Conservation (phyloP, 148 eudicot species). For the Spergularia marina region DNA sequence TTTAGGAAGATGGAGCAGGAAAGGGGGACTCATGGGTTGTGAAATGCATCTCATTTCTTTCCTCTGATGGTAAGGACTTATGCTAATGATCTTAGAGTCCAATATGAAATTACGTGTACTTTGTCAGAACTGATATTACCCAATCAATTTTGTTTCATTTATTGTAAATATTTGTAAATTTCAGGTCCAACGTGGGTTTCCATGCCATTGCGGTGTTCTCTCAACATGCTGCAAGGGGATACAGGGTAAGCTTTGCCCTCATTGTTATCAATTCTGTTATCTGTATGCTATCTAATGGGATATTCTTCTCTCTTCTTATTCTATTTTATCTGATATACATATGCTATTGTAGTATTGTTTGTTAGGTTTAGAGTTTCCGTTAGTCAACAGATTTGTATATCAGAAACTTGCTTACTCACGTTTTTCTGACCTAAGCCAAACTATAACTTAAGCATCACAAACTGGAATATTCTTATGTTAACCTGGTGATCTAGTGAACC, state of each 20-base stretch:
- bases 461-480: neutral
- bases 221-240: constrained; percentile 96
- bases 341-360: neutral
- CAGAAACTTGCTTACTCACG: neutral
- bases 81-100: constrained; percentile 1
- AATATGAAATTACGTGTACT: constrained; percentile 1
- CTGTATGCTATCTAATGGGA: neutral
- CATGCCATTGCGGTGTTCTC: constrained; percentile 69
- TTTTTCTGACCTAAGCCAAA: no score
- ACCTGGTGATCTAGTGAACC: neutral
- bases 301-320: neutral
- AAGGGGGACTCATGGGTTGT: constrained; percentile 51
- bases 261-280: neutral
- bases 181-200: constrained; percentile 43
- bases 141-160: constrained; percentile 12
- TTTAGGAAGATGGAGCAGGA: constrained; percentile 52
- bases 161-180: constrained; percentile 27
- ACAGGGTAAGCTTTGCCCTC: constrained; percentile 63
- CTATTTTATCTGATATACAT: neutral
- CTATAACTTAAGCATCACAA: neutral
- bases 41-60: constrained; percentile 65
- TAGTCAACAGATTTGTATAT: neutral
- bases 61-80: constrained; percentile 44
- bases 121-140: neutral
- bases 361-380: neutral